phyloP scores from a whole-genome alignment of 2,329 filamentous ascomycete genomes.

The Fusarium sp. region DNA sequence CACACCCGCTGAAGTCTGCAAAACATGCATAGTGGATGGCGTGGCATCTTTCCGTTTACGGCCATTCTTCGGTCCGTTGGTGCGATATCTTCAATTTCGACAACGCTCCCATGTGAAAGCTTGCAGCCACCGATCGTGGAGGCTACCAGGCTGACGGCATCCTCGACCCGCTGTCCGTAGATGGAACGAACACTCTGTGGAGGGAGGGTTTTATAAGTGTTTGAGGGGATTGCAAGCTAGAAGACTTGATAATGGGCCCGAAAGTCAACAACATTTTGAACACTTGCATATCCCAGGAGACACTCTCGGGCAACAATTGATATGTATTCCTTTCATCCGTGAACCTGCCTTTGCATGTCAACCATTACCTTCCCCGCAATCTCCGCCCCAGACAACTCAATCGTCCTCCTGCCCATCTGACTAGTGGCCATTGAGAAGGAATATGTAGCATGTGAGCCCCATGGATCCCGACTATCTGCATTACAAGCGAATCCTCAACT shows the following conservation, averaged over 20 bases:
- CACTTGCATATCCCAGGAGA: neutral
- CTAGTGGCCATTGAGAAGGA: neutral
- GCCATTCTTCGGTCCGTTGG: constrained; percentile 16
- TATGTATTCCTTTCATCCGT: neutral
- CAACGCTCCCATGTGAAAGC: neutral
- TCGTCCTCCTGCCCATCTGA: constrained; percentile 11
- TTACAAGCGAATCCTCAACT: neutral
- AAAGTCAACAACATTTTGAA: neutral
- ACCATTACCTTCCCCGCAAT: constrained; percentile 30
- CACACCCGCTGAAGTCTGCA: constrained; percentile 23
- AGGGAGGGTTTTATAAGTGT: neutral
- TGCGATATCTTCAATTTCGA: constrained; percentile 7
- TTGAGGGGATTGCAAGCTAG: neutral
- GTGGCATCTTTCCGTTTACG: constrained; percentile 28
- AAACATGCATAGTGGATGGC: constrained; percentile 19
- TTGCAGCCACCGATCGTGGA: constrained; percentile 3
- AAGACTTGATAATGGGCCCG: neutral
- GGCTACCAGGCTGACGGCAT: constrained; percentile 10
- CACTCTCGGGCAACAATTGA: neutral
- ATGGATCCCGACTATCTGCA: constrained; percentile 3
- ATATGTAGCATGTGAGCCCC: constrained; percentile 20
- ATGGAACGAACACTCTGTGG: neutral
- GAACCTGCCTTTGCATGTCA: neutral
- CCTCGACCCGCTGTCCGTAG: neutral
- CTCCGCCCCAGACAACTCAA: constrained; percentile 15